Conservation (phyloP, 371 early-diverging fungal genomes). For the Choanephora cucurbitarum region DNA sequence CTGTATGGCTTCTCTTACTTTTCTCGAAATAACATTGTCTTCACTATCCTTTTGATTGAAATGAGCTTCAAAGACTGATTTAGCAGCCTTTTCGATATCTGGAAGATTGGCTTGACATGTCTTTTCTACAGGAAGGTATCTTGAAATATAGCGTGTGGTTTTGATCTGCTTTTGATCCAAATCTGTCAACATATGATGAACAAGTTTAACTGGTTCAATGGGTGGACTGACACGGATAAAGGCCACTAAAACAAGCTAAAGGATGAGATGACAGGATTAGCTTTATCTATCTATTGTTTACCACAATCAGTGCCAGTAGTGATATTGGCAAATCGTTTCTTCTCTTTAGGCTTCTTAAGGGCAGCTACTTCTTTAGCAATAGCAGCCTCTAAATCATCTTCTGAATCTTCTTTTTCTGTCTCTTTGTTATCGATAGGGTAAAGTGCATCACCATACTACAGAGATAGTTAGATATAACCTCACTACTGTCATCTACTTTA, state of each 20-base stretch:
- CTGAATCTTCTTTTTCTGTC: constrained; percentile 38
- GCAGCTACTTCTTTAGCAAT: constrained; percentile 68
- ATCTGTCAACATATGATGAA: constrained; percentile 60
- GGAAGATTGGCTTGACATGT: constrained; percentile 60
- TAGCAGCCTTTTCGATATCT: constrained; percentile 61
- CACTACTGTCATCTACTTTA: constrained; percentile 16
- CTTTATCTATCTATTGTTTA: constrained; percentile 19
- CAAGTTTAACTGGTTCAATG: constrained; percentile 65
- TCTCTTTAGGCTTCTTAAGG: constrained; percentile 48
- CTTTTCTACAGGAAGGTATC: constrained; percentile 66
- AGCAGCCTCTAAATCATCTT: constrained; percentile 62
- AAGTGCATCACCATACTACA: constrained; percentile 55
- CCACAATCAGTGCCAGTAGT: constrained; percentile 65
- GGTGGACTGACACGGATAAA: constrained; percentile 54
- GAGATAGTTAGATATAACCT: not conserved
- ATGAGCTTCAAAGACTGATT: constrained; percentile 51
- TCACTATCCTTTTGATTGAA: constrained; percentile 51
- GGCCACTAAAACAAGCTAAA: constrained; percentile 42
- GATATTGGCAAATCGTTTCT: constrained; percentile 54
- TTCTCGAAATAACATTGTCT: constrained; percentile 37
- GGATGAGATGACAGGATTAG: not conserved
- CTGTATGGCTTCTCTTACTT: constrained; percentile 38
- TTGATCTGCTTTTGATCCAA: constrained; percentile 55
- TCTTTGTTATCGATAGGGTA: constrained; percentile 41
- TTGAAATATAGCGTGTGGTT: constrained; percentile 63